Conservation (phyloP, 2,329 filamentous ascomycete species). For the Lasiodiplodia citricola region DNA sequence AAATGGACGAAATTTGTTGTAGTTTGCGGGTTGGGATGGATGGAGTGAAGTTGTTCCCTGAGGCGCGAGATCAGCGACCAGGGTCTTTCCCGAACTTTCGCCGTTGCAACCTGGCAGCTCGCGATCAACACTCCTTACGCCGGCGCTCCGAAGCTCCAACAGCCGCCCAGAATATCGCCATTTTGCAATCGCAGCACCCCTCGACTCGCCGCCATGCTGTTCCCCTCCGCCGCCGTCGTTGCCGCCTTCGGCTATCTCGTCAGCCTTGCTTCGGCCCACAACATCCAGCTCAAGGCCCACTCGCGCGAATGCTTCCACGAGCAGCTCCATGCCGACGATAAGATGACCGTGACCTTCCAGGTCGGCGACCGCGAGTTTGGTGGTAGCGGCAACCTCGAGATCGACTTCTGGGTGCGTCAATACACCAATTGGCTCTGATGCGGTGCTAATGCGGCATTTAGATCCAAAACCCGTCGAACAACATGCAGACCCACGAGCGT, state of each 20-base stretch:
- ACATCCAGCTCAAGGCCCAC: conserved; percentile 92
- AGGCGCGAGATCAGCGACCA: conserved; percentile 3
- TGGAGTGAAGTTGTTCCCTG: conserved; percentile 2
- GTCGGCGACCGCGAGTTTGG: conserved; percentile 97
- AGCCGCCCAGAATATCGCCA: background rate
- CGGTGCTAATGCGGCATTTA: conserved; percentile 36
- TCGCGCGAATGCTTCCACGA: conserved; percentile 98
- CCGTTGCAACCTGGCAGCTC: conserved; percentile 26
- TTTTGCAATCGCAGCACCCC: conserved; percentile 4
- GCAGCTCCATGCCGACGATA: conserved; percentile 87
- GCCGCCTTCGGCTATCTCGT: conserved; percentile 62
- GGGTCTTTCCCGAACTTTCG: conserved; percentile 7
- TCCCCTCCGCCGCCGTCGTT: conserved; percentile 41
- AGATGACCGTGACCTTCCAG: conserved; percentile 98
- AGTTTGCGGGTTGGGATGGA: background rate
- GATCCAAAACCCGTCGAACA: conserved; percentile 79
- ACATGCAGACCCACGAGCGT: conserved; percentile 80
- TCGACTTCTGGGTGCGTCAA: conserved; percentile 91
- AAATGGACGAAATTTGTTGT: background rate
- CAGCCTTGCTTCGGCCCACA: conserved; percentile 77
- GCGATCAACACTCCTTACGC: conserved; percentile 24
- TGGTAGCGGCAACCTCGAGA: conserved; percentile 89
- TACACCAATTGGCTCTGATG: conserved; percentile 18
- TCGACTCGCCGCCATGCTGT: conserved; percentile 34
- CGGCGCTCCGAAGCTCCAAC: conserved; percentile 11